These are phyloP conservation scores for Aspergillus egyptiacus DNA, from an alignment of 495 filamentous ascomycete genomes.

Conservation along the genomic window DNA sequence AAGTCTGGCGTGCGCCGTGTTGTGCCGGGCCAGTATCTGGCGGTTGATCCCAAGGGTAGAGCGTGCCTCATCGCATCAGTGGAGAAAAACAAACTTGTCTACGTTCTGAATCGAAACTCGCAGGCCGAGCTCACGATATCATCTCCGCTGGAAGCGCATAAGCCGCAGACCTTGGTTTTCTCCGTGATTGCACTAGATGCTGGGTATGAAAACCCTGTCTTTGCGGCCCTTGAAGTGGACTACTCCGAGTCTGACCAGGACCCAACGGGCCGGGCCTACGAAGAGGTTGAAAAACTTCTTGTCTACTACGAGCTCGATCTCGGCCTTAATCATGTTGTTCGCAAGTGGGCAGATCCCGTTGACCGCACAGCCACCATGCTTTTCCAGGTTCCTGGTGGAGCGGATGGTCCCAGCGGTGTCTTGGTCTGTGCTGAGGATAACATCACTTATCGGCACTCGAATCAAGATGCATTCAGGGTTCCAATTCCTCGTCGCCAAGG, in stretches of 20 bases:
- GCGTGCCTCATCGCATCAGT: constrained; percentile 89
- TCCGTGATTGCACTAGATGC: constrained; percentile 83
- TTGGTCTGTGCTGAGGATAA: constrained; percentile 91
- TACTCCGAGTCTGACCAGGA: constrained; percentile 91
- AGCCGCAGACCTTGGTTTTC: constrained; percentile 86
- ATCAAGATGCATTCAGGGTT: constrained; percentile 82
- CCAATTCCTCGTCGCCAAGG: constrained; percentile 82
- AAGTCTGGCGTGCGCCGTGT: constrained; percentile 95
- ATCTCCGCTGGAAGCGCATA: constrained; percentile 95
- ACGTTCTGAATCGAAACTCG: constrained; percentile 92
- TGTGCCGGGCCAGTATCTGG: constrained; percentile 90
- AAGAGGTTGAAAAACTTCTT: constrained; percentile 78
- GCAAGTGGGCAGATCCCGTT: constrained; percentile 91
- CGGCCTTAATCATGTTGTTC: constrained; percentile 92
- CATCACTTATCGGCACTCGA: constrained; percentile 90
- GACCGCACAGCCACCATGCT: constrained; percentile 84
- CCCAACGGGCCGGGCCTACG: constrained; percentile 72
- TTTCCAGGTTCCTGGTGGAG: constrained; percentile 93
- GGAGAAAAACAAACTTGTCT: constrained; percentile 99
- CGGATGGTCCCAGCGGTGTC: constrained; percentile 89
- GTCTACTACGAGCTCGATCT: constrained; percentile 98
- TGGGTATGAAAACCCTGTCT: constrained; percentile 94
- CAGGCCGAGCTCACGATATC: constrained; percentile 94
- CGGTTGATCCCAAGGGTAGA: constrained; percentile 88
- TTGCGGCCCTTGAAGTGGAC: constrained; percentile 89